Conservation (phyloP, 306 rosid species). For the Trichosanthes truncata region DNA sequence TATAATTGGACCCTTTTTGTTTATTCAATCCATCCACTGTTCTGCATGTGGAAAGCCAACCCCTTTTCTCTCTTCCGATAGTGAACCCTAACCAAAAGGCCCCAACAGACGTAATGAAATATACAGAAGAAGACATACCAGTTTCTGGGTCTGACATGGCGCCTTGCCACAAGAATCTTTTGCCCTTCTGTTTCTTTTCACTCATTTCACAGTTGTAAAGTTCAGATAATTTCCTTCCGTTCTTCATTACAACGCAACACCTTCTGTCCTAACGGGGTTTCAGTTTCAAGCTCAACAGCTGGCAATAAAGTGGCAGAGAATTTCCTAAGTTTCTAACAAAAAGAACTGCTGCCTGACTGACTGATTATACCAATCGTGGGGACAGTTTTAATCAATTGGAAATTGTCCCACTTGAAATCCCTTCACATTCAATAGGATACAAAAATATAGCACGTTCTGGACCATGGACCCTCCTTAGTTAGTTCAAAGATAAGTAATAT, state of each 20-base stretch:
- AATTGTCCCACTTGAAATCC: not conserved
- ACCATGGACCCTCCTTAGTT: not conserved
- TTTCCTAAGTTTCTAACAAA: not conserved
- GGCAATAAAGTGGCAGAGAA: not conserved
- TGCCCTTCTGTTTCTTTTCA: constrained; percentile 8
- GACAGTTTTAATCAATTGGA: not conserved
- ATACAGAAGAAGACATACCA: constrained; percentile 11
- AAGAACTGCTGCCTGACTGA: not conserved
- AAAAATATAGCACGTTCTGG: not conserved
- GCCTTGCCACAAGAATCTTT: constrained; percentile 11
- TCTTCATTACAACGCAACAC: constrained; percentile 12
- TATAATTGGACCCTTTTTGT: not conserved
- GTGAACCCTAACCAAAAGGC: not conserved
- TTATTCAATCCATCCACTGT: not conserved
- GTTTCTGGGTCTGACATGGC: constrained; percentile 8
- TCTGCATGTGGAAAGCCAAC: not conserved
- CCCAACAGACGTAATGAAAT: not conserved
- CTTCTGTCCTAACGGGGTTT: constrained; percentile 16
- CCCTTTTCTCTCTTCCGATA: not conserved
- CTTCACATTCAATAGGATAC: not conserved
- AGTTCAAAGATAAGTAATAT: not conserved
- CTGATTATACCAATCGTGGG: constrained; percentile 4
- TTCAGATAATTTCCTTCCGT: constrained; percentile 10
- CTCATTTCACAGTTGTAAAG: constrained; percentile 19
- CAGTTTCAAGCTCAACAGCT: constrained; percentile 7